Conservation (phyloP, 2,329 filamentous ascomycete species). For the Scedosporium aurantiacum region DNA sequence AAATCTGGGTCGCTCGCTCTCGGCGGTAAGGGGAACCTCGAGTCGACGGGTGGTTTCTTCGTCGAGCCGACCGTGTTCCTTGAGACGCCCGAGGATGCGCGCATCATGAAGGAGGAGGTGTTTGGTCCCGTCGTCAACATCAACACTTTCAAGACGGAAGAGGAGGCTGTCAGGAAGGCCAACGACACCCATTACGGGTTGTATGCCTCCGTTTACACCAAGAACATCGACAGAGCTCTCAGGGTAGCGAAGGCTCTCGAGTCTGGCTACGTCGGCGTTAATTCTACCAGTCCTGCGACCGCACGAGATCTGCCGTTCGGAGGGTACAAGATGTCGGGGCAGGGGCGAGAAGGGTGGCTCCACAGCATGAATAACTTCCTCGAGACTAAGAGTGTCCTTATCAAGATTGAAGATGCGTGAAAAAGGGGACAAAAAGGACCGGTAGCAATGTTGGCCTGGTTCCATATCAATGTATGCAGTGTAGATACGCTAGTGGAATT, state of each 20-base stretch:
- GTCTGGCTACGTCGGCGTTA: slow-evolving; percentile 51
- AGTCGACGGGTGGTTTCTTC: slow-evolving; percentile 21
- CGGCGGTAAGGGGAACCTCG: slow-evolving; percentile 15
- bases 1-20: slow-evolving; percentile 20
- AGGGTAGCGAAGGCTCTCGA: slow-evolving; percentile 40
- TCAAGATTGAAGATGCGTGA: slow-evolving; percentile 7
- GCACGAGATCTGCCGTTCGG: slow-evolving; percentile 13
- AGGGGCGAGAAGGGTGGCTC: slow-evolving; percentile 12
- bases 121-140: slow-evolving; percentile 55
- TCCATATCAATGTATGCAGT: not conserved
- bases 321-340: slow-evolving; percentile 13
- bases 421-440: not conserved
- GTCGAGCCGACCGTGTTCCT: slow-evolving; percentile 19
- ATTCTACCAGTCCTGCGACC: slow-evolving; percentile 28
- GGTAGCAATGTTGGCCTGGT: too few relatives aligned
- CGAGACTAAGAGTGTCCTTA: slow-evolving; percentile 14
- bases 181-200: slow-evolving; percentile 43
- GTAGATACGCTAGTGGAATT: not conserved
- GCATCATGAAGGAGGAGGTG: slow-evolving; percentile 48
- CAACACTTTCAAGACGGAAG: slow-evolving; percentile 27
- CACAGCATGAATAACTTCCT: slow-evolving; percentile 13
- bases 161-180: slow-evolving; percentile 20
- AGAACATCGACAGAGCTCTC: slow-evolving; percentile 35
- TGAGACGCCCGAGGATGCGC: slow-evolving; percentile 17
- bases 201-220: slow-evolving; percentile 44